Base-by-base conservation (phyloP, 345 rosid genomes). In the Dipteronia sinensis region DNA sequence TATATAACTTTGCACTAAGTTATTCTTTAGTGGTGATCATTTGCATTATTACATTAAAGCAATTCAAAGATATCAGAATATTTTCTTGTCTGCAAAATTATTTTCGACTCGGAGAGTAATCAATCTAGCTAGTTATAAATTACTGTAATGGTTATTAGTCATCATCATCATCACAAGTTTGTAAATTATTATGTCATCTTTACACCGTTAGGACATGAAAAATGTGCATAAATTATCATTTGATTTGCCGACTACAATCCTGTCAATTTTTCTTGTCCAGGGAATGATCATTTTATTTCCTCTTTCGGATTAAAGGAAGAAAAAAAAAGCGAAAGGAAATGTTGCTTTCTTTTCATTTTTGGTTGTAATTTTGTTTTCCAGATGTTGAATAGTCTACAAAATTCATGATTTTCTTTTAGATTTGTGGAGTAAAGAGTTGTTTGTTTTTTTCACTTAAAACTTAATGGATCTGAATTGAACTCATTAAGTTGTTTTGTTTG, bases 31-130 rank as follows among this genome's bases (percentile, higher is more conserved):
- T 34, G 38, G 38, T 34, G 38, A 34, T 34, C 38, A 34, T 34
- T 29, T 44, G n/a, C 59, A 63, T 47, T 25, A 38, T 73, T 62
- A 62, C 59, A 23, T 73, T 40, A 15, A 40, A 34, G 75, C 49
- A 19, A 16, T 38, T 44, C 42, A 38, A 38, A 38, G 73, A 16
- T 29, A 40, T 25, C 53, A 53, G 40, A 75, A 75, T 75, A 75
- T 75, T 31, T 66, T 66, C 49, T 75, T 66, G 65, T 66, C 72
- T 75, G 27, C 42, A 16, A 19, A 75, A 42, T 7, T 19, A 46
- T 8, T 8, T 74, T 47, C 16, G 20, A 56, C 75, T 34, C 20
- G 5, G 63, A 6, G 0, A 22, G 51, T 40, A 23, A 17, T 22
- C 61, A 34, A 4, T 34, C 38, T 34, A 34, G 38, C 38, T 34